phyloP scores from a whole-genome alignment of 2,329 filamentous ascomycete genomes.

The Ophiobolus disseminans region DNA sequence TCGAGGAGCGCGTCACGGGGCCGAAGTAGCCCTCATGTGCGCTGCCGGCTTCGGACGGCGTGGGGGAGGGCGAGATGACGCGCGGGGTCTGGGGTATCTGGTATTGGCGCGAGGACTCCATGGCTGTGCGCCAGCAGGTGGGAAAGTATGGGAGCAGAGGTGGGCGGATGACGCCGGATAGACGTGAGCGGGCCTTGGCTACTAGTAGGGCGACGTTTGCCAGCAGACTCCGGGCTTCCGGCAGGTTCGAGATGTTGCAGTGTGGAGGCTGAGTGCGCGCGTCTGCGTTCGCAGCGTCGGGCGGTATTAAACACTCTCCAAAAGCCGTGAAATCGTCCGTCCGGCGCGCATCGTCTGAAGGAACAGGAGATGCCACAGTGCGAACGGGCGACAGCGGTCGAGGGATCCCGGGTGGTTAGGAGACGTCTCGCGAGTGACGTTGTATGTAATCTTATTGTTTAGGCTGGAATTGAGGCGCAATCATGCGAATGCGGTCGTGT shows the following conservation, averaged over 20 bases:
- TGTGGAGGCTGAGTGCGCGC: constrained; percentile 23
- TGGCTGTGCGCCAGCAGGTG: constrained; percentile 47
- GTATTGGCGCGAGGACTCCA: constrained; percentile 58
- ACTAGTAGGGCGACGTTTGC: constrained; percentile 35
- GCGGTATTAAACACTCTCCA: constrained; percentile 19
- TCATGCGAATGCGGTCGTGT: constrained; percentile 26
- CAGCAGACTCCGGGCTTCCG: constrained; percentile 21
- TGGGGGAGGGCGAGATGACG: constrained; percentile 86
- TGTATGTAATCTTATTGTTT: constrained; percentile 22
- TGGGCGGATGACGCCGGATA: constrained; percentile 64
- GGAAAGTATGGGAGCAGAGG: constrained; percentile 67
- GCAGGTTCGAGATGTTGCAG: constrained; percentile 14
- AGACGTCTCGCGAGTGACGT: constrained; percentile 9
- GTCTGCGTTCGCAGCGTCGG: constrained; percentile 26
- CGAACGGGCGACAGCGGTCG: constrained; percentile 33
- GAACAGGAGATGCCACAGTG: constrained; percentile 44
- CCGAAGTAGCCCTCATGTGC: constrained; percentile 69
- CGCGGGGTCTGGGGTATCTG: constrained; percentile 79
- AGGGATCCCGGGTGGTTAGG: constrained; percentile 9
- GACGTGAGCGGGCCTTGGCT: constrained; percentile 41
- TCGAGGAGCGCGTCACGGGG: constrained; percentile 78
- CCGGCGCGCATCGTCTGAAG: constrained; percentile 41
- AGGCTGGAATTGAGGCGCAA: constrained; percentile 25
- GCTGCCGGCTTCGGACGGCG: constrained; percentile 54
- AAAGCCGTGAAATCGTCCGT: constrained; percentile 44